Evolutionary conservation across 1,284 basidiomycete genomes (phyloP), one percentile per base, ranked within the genome.

Genomic region (Cryptococcus maquisensis): DNA sequence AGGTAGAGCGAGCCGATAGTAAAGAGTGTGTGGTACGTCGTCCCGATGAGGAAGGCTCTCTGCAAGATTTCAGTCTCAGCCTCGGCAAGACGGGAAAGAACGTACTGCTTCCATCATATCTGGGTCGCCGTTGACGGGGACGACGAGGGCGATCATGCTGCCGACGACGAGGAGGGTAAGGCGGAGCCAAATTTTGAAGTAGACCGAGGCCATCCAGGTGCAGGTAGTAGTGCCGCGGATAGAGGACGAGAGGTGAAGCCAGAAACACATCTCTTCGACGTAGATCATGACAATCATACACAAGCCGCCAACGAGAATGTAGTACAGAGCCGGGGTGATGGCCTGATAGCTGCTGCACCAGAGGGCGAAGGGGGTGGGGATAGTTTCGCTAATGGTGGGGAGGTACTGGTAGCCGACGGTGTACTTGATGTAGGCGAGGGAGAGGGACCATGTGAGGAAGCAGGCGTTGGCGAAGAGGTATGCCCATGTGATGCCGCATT

Each of bases 1-100:
- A 57, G 45, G 43, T 57, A 57, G 46, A 57, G 35, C 16, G 55
- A 57, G 10, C 47, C n/a, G 40, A 52, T 8, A 8, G 55, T 57
- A 41, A 52, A 57, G 28, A 43, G 15, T 6, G 43, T 23, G 18
- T n/a, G 43, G 44, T 53, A 56, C 7, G 51, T 16, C 9, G 50
- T 56, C 7, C 50, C 55, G 26, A 32, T 37, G 16, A 52, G 38
- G 28, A 52, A 52, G 26, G 20, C 26, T 28, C 53, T 41, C 55
- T 56, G 16, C 38, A 13, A 40, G 16, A 9, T 16, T 9, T 40
- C 38, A 40, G 38, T 3, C 3, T 15, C 7, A 8, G 38, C 38
- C 16, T 20, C 2, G 16, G 9, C 9, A 20, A 40, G 13, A 40
- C 38, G 3, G 38, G 13, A 16, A 7, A 40, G 16, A 15, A 20